Percentiles rank a stretch among this genome's conserved stretches.
Conservation (phyloP, 768 basidiomycete species). For the Tylopilus subfusipes region DNA sequence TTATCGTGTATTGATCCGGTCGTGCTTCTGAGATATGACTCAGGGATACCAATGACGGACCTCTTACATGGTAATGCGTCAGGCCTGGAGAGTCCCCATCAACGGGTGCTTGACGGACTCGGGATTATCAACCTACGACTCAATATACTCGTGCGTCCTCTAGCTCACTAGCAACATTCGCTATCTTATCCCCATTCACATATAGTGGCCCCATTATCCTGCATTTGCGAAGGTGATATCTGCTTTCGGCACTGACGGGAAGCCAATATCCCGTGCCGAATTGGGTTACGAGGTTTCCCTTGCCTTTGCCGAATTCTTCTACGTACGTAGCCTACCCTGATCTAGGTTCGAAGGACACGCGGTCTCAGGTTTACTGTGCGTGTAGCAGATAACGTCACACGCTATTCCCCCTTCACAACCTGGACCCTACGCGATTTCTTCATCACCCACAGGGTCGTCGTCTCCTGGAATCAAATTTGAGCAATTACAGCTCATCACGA, state of each 20-base stretch:
- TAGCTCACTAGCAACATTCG: neutral
- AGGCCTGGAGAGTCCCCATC: constrained; percentile 16
- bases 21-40: neutral
- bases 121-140: constrained; percentile 15
- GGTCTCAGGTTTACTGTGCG: neutral
- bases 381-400: constrained; percentile 20
- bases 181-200: neutral
- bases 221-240: constrained; percentile 24
- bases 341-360: neutral
- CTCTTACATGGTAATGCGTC: constrained; percentile 21
- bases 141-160: constrained; percentile 22
- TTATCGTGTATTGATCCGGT: neutral
- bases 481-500: constrained; percentile 23
- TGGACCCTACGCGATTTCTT: constrained; percentile 21
- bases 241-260: constrained; percentile 17
- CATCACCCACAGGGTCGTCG: constrained; percentile 4
- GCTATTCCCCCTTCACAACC: constrained; percentile 6
- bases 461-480: constrained; percentile 21
- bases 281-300: constrained; percentile 29
- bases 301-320: constrained; percentile 31
- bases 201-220: constrained; percentile 27
- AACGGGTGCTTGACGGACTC: constrained; percentile 22
- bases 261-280: constrained; percentile 20
- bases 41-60: constrained; percentile 27
- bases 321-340: constrained; percentile 14